Conservation (phyloP, 495 filamentous ascomycete species). For the Aspergillus haitiensis region DNA sequence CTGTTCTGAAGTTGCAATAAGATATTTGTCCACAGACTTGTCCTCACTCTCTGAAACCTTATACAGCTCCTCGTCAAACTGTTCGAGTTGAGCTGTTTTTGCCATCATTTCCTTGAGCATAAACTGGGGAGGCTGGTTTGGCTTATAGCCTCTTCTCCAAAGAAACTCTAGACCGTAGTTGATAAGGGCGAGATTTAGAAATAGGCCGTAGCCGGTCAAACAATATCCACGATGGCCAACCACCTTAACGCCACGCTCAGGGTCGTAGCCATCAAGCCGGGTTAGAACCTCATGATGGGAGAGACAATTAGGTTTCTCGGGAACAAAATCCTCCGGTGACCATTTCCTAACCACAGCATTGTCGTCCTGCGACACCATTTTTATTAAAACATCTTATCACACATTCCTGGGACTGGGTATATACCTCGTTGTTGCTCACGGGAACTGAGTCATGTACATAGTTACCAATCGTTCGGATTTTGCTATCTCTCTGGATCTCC, state of each 20-base stretch:
- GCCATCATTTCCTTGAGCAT: slow-evolving; percentile 97
- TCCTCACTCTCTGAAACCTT: slow-evolving; percentile 84
- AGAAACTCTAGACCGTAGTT: slow-evolving; percentile 95
- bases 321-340: slow-evolving; percentile 68
- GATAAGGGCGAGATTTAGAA: slow-evolving; percentile 86
- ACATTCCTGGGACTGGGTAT: background rate
- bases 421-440: slow-evolving; percentile 82
- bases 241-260: slow-evolving; percentile 89
- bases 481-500: slow-evolving; percentile 66
- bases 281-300: slow-evolving; percentile 95
- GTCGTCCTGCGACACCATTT: slow-evolving; percentile 58
- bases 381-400: slow-evolving; percentile 62
- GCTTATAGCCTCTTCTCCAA: slow-evolving; percentile 71
- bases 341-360: slow-evolving; percentile 75
- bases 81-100: slow-evolving; percentile 96
- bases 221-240: slow-evolving; percentile 96
- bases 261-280: slow-evolving; percentile 87
- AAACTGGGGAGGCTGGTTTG: slow-evolving; percentile 90
- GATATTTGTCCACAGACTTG: slow-evolving; percentile 86
- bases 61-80: slow-evolving; percentile 97
- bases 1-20: slow-evolving; percentile 97
- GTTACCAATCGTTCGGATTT: slow-evolving; percentile 86
- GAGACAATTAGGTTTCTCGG: slow-evolving; percentile 70
- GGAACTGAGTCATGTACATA: slow-evolving; percentile 91
- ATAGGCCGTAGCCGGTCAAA: slow-evolving; percentile 84